Evolutionary conservation across 768 basidiomycete species (phyloP), one percentile per base, ranked within the genome.

Genomic region (Gymnopilus dilepis): DNA sequence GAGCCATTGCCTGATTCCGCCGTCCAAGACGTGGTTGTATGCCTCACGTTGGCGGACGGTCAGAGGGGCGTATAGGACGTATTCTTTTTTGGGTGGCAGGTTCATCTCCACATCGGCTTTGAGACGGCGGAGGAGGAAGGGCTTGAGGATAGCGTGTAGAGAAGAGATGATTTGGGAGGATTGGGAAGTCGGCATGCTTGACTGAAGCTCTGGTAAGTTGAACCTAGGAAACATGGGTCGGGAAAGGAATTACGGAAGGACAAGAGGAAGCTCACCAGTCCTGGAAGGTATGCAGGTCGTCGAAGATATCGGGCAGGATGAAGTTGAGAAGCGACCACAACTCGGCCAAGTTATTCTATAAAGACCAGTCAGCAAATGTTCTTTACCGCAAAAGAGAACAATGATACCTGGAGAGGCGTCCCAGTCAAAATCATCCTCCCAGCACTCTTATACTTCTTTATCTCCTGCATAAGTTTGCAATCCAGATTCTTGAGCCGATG

Each of bases 271-370:
- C 80, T 13, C 51, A 91, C 95, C 93, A 95, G 70, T 94, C 86
- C 74, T 97, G 93, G 79, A 97, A 97, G 3, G 89, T 83, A 57
- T 93, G 88, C 21, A 97, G 79, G 67, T 98, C 94, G 61, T 88
- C 86, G 72, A 99, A 98, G 56, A 99, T 88, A 65, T 95, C 90
- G 0, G 97, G 97, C 4, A 99, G 83, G 61, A 99, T 92, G 68
- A 98, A 99, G 72, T 97, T 97, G 31, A 99, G 86, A 17, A 99
- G 78, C 2, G 94, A 89, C 97, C 95, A 99, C 3, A 99, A 80
- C 72, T 99, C 97, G 4, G 90, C 84, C 2, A 99, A 82, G 69
- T 98, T 99, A 75, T 99, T 99, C 93, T 99, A 70, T 15, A 31
- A n/a, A n/a, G 22, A n/a, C n/a, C 43, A 12, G 8, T 33, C n/a